A percentile compares a stretch with the other conserved stretches of the same genome.
Conservation (phyloP, 345 rosid genomes). For the Streptanthus diversifolius region DNA sequence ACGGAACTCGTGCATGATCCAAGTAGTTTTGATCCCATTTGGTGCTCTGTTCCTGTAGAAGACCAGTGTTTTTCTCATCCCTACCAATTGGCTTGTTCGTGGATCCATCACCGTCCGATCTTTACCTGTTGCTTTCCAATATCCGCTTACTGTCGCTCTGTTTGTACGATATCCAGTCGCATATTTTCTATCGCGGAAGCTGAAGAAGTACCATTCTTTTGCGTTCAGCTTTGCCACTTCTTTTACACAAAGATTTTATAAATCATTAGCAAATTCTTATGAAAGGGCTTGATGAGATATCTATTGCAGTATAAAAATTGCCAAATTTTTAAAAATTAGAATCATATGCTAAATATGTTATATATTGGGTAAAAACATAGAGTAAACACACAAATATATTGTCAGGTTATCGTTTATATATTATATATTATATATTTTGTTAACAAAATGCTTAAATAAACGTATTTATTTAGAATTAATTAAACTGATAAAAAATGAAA, state of each 20-base stretch:
- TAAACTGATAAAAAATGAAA: neutral
- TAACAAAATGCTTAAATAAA: neutral
- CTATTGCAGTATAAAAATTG: neutral
- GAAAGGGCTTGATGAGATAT: neutral
- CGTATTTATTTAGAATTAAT: neutral
- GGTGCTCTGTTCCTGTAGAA: slow-evolving; percentile 92
- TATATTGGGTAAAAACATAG: neutral
- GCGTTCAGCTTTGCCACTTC: slow-evolving; percentile 96
- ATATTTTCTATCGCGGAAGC: slow-evolving; percentile 86
- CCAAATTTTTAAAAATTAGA: neutral
- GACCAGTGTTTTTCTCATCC: slow-evolving; percentile 97
- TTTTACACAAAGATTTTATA: slow-evolving; percentile 15
- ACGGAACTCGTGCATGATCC: slow-evolving; percentile 99
- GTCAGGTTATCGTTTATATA: neutral
- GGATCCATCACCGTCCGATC: slow-evolving; percentile 85
- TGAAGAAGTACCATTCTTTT: slow-evolving; percentile 96
- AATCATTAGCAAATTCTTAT: neutral
- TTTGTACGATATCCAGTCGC: slow-evolving; percentile 92
- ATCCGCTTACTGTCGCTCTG: slow-evolving; percentile 77
- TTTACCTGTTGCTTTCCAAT: slow-evolving; percentile 99
- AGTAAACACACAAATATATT: neutral
- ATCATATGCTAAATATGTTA: neutral
- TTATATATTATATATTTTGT: neutral
- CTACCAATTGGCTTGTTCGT: slow-evolving; percentile 53
- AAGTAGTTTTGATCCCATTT: slow-evolving; percentile 85